phyloP scores from a whole-genome alignment of 306 rosid species.

The Cajanus cajan region DNA sequence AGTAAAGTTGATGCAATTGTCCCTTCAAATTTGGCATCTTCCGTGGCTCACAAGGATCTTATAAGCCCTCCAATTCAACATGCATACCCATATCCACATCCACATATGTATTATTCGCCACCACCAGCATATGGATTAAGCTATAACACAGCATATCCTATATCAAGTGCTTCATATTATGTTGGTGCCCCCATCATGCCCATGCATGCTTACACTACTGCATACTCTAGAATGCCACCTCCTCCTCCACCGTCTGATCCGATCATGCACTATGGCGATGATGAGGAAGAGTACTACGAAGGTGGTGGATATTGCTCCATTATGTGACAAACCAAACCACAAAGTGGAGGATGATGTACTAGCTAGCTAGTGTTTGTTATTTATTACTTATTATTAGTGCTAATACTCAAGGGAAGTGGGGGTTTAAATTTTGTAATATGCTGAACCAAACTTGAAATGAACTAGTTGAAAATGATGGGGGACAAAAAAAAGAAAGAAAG shows the following conservation, averaged over 20 bases:
- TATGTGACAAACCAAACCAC: slow-evolving; percentile 41
- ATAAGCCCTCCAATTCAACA: slow-evolving; percentile 52
- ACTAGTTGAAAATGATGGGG: background rate
- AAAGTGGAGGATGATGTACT: background rate
- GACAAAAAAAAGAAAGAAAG: slow-evolving; percentile 18
- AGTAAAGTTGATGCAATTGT: slow-evolving; percentile 20
- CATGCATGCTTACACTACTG: slow-evolving; percentile 45
- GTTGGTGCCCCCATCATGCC: slow-evolving; percentile 49
- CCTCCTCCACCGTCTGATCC: slow-evolving; percentile 45
- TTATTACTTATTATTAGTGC: slow-evolving; percentile 8
- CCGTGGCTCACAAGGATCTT: slow-evolving; percentile 26
- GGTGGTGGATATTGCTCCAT: slow-evolving; percentile 56
- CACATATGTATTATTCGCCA: slow-evolving; percentile 40
- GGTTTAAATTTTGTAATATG: slow-evolving; percentile 39
- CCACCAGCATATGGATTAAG: slow-evolving; percentile 48
- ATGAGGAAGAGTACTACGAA: slow-evolving; percentile 43
- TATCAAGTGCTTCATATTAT: slow-evolving; percentile 45
- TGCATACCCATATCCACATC: slow-evolving; percentile 47
- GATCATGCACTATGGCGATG: slow-evolving; percentile 23
- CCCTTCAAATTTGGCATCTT: slow-evolving; percentile 9
- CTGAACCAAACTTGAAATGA: background rate
- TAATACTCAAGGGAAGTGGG: background rate
- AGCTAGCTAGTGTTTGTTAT: background rate
- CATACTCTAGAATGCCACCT: slow-evolving; percentile 36
- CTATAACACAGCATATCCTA: slow-evolving; percentile 61